phyloP scores from a whole-genome alignment of 495 filamentous ascomycete genomes.

The Neohortaea acidophila region DNA sequence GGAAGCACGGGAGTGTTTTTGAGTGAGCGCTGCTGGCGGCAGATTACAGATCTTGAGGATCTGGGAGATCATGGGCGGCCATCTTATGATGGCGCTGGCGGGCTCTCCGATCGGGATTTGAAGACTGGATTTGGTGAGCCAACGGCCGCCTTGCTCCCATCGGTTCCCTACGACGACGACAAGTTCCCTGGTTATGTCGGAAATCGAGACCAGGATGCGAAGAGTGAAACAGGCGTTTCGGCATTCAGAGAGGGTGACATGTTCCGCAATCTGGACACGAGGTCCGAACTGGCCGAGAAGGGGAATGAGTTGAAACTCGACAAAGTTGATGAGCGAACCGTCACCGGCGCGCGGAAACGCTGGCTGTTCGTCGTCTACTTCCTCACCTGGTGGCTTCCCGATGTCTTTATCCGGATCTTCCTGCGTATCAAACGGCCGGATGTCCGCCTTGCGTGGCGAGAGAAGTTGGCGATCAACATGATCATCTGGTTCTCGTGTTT shows the following conservation, averaged over 20 bases:
- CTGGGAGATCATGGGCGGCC: conserved; percentile 40
- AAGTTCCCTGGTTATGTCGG: conserved; percentile 67
- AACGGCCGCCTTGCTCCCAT: conserved; percentile 50
- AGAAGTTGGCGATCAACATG: conserved; percentile 96
- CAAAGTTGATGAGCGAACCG: conserved; percentile 69
- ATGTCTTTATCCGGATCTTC: conserved; percentile 61
- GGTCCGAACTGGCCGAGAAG: conserved; percentile 88
- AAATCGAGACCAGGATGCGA: conserved; percentile 63
- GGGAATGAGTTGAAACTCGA: conserved; percentile 79
- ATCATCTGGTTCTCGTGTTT: conserved; percentile 85
- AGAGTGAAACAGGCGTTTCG: conserved; percentile 79
- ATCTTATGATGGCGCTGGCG: conserved; percentile 28
- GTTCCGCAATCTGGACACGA: conserved; percentile 92
- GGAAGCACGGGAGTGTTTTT: conserved; percentile 90
- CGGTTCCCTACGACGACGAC: conserved; percentile 49
- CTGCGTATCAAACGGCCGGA: conserved; percentile 87
- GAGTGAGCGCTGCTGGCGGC: conserved; percentile 87
- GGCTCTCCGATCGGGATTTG: conserved; percentile 31
- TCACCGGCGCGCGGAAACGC: conserved; percentile 70
- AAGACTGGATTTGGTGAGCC: conserved; percentile 45
- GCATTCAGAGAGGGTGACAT: conserved; percentile 86
- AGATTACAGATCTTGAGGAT: conserved; percentile 46
- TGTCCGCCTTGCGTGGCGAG: conserved; percentile 85
- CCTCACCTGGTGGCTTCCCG: conserved; percentile 75
- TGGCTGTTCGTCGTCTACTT: conserved; percentile 83